Evolutionary conservation across 176 grass and related monocot species (phyloP).

Genomic region (Olyra latifolia): DNA sequence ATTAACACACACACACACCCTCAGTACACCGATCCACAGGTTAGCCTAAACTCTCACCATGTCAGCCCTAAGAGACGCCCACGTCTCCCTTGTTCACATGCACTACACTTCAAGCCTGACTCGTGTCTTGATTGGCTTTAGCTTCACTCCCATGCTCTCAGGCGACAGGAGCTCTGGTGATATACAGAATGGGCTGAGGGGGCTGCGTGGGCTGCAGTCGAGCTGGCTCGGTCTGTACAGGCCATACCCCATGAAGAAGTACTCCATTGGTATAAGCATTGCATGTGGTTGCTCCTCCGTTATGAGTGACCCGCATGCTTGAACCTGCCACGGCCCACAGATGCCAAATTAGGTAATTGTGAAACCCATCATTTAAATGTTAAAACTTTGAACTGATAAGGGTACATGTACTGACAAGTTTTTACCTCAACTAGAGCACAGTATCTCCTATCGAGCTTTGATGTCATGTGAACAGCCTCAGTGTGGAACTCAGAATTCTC

Average conservation of each 20-base stretch:
- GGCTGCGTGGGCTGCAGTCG: constrained; percentile 74
- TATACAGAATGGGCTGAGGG: constrained; percentile 81
- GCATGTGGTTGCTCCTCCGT: constrained; percentile 95
- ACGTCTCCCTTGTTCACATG: background rate
- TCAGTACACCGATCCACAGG: background rate
- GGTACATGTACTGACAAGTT: background rate
- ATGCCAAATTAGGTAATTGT: background rate
- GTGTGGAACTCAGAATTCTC: constrained; percentile 83
- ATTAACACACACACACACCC: constrained; percentile 2
- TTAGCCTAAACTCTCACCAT: constrained; percentile 47
- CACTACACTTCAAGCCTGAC: constrained; percentile 62
- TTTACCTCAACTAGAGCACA: constrained; percentile 94
- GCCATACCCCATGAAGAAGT: constrained; percentile 94
- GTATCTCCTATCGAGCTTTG: constrained; percentile 86
- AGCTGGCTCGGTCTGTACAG: constrained; percentile 73
- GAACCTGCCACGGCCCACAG: constrained; percentile 54
- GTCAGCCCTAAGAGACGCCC: constrained; percentile 31
- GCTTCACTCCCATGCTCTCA: constrained; percentile 96
- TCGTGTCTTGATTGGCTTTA: constrained; percentile 93
- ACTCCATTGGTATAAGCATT: constrained; percentile 95
- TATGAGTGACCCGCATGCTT: constrained; percentile 82
- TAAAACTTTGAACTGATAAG: background rate
- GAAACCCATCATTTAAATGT: background rate
- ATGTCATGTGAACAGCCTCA: constrained; percentile 84
- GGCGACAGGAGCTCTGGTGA: constrained; percentile 87